A percentile compares a stretch with the other conserved stretches of the same genome.
Conservation (phyloP, 768 basidiomycete species). For the Suillus sp. region DNA sequence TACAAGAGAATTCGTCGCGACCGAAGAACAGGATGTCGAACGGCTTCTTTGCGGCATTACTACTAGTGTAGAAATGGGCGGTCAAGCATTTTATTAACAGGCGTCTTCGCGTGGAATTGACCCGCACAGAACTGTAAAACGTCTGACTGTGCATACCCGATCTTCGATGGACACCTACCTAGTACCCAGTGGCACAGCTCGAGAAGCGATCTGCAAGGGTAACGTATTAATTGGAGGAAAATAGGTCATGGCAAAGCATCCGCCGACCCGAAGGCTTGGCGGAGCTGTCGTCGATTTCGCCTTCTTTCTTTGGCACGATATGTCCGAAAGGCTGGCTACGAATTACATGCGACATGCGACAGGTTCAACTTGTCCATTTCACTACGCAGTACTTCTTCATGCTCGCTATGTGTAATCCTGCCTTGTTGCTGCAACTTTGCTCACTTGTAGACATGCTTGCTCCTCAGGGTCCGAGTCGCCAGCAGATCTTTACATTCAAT, state of each 20-base stretch:
- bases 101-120: background rate
- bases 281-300: background rate
- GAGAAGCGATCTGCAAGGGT: background rate
- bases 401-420: background rate
- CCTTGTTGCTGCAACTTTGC: background rate
- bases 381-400: background rate
- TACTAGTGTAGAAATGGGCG: background rate
- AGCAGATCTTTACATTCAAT: background rate
- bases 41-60: conserved; percentile 23
- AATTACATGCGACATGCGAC: background rate
- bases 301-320: background rate
- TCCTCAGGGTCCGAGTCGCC: background rate
- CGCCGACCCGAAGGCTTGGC: background rate
- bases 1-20: conserved; percentile 85
- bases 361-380: background rate
- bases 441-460: background rate
- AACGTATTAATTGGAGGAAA: background rate
- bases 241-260: background rate
- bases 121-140: background rate
- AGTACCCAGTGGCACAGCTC: background rate
- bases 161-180: background rate
- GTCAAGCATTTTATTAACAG: background rate
- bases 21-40: conserved; percentile 88
- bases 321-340: background rate
- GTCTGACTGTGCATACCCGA: background rate